Conservation (phyloP, 306 rosid genomes). For the Alnus glutinosa region DNA sequence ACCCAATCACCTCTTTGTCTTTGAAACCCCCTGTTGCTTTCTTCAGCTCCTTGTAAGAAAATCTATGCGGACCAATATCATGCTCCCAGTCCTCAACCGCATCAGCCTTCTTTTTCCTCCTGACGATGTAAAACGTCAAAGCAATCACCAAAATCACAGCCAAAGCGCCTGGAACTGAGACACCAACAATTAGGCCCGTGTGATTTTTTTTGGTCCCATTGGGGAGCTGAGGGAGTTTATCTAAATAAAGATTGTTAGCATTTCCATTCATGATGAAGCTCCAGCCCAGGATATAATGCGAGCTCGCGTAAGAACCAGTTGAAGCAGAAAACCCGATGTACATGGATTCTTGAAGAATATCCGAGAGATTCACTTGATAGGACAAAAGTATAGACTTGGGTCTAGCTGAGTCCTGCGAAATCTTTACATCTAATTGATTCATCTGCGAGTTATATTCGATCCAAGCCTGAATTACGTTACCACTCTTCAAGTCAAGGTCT, state of each 20-base stretch:
- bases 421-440: constrained; percentile 19
- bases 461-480: constrained; percentile 35
- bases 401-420: constrained; percentile 14
- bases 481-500: constrained; percentile 21
- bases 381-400: constrained; percentile 26
- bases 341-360: constrained; percentile 31
- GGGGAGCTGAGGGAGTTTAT: constrained; percentile 46
- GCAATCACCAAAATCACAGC: constrained; percentile 9
- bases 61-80: constrained; percentile 38
- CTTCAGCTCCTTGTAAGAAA: constrained; percentile 26
- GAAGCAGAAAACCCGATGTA: constrained; percentile 39
- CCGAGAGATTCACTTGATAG: constrained; percentile 25
- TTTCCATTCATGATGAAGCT: constrained; percentile 31
- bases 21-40: constrained; percentile 29
- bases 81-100: constrained; percentile 33
- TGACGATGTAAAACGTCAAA: constrained; percentile 6
- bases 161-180: constrained; percentile 30
- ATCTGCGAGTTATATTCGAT: constrained; percentile 23
- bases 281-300: constrained; percentile 37
- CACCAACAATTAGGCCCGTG: constrained; percentile 23
- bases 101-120: constrained; percentile 21
- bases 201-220: background rate
- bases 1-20: constrained; percentile 35
- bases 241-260: constrained; percentile 38
- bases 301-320: constrained; percentile 32